Evolutionary conservation across 495 filamentous ascomycete genomes (phyloP), one percentile per base, ranked within the genome.

Genomic region (Xanthoparmelia taractica): DNA sequence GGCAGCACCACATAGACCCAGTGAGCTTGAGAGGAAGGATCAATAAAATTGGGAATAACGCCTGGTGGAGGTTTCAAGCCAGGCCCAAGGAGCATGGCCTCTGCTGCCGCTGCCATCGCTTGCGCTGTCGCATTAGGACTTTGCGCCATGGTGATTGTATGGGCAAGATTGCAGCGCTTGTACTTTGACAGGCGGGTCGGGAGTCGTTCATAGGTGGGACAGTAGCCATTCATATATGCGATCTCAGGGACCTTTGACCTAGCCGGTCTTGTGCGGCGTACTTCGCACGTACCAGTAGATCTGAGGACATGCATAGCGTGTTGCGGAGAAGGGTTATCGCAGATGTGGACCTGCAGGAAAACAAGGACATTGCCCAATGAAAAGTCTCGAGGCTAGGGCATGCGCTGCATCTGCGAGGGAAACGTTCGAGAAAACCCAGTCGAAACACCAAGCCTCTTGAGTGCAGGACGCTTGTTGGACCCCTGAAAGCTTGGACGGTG

Each of bases 31-130:
- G 63, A 70, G 4, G 47, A 40, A 0, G 71, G 71, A 58, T 76
- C 61, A 29, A 75, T 65, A 54, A 76, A 74, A 43, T 77, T 75
- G 11, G 74, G 73, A n/a, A 64, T 66, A 57, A 69, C 29, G 2
- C 75, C 75, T 0, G 63, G 63, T 23, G 75, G 75, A 66, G 75
- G 74, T 50, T 63, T 12, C 67, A 73, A 58, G 34, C 70, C 75
- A 45, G 48, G 48, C 5, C 48, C 48, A 2, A 3, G 56, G 37
- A 58, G 33, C 7, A 37, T 7, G 12, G 56, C 56, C 56, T 58
- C 33, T 58, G 56, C 34, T 58, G 56, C 56, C 37, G 56, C 56
- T 58, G 48, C 48, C 48, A 52, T 52, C 5, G 48, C 48, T 33
- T 52, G 12, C 15, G 48, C 27, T 33, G 48, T 52, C 11, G 48